Evolutionary conservation across 129 eudicot species (phyloP), one percentile per base, ranked within the genome.

Genomic region (Flaveria linearis): DNA sequence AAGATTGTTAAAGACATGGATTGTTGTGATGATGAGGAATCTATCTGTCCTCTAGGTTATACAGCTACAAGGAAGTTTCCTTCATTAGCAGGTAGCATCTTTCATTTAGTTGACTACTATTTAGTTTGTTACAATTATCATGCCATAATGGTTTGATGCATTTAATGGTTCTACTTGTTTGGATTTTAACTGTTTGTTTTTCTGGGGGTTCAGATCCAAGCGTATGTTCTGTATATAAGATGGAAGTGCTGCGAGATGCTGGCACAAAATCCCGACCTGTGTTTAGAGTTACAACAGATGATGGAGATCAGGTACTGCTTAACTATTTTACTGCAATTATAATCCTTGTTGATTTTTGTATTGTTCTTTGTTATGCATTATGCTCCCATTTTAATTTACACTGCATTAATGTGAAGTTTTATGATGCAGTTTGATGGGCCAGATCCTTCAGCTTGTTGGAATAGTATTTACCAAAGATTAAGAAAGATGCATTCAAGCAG

Each of bases 201-300:
- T 30, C 49, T 68, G 50, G 71, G 65, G 73, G 9, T 72, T 66
- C 85, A 91, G 97, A 91, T 85, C 87, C 90, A 64, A 84, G 86
- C 78, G 69, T 83, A 67, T 57, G 62, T 71, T 58, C 83, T 56
- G 73, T 71, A 56, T 91, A 89, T 80, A 89, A 80, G 88, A 91
- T 91, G 97, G 92, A 91, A 82, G 97, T 91, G 22, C 81, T 87
- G 57, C 72, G 92, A 91, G 91, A 89, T 83, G 72, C 82, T 75
- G 89, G 72, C 75, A 52, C 85, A 72, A 87, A 84, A 84, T 70
- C 76, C 41, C 84, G 81, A 80, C 90, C 86, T 52, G 80, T 91
- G 46, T 91, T 91, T 84, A 89, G 85, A 80, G 92, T 91, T 83
- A 91, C 97, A 63, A 76, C 89, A 39, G 90, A 89, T 70, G 76